Conservation (phyloP, 2,329 filamentous ascomycete species). For the Penicillium concentricum region DNA sequence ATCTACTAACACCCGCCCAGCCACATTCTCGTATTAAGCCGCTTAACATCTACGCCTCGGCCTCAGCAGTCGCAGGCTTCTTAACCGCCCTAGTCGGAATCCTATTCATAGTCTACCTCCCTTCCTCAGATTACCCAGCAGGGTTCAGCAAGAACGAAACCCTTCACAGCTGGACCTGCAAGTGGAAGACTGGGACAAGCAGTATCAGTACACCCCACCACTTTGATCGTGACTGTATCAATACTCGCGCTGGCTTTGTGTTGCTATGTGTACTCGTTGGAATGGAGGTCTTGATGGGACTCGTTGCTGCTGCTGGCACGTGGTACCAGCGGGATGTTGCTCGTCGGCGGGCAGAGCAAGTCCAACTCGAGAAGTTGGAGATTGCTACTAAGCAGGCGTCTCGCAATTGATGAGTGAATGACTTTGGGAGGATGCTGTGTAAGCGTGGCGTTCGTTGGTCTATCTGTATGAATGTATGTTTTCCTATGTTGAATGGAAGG, state of each 20-base stretch:
- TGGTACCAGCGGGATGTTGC: constrained; percentile 33
- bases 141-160: constrained; percentile 37
- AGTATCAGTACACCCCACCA: constrained; percentile 28
- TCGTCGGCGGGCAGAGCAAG: constrained; percentile 25
- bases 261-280: constrained; percentile 37
- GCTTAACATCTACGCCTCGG: constrained; percentile 35
- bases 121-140: constrained; percentile 28
- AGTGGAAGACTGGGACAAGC: constrained; percentile 31
- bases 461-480: constrained; percentile 1
- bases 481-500: neutral
- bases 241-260: constrained; percentile 37
- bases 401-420: constrained; percentile 5
- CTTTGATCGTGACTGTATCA: constrained; percentile 40
- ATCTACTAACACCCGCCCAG: constrained; percentile 19
- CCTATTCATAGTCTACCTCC: constrained; percentile 35
- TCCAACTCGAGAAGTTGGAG: constrained; percentile 30
- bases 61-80: constrained; percentile 37
- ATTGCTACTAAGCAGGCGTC: constrained; percentile 26
- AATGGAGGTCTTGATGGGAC: constrained; percentile 35
- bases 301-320: constrained; percentile 30
- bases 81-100: constrained; percentile 35
- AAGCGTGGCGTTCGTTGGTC: neutral
- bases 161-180: constrained; percentile 44
- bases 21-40: constrained; percentile 36
- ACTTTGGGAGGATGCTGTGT: neutral